phyloP scores from a whole-genome alignment of 257 asterid species.

The Solanum chiquidenum region DNA sequence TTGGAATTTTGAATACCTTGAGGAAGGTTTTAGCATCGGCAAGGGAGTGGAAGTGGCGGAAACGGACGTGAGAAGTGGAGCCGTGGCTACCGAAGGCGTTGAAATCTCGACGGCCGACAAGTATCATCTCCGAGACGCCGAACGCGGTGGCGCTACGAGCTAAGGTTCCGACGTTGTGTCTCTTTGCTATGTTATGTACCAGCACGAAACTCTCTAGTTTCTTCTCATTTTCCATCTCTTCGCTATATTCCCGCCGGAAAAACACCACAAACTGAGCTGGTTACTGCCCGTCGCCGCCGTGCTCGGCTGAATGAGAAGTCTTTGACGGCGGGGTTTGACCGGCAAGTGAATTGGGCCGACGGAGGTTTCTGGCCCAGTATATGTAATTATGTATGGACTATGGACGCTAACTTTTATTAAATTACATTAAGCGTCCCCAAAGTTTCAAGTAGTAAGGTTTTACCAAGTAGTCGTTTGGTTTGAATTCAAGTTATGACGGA shows the following conservation, averaged over 20 bases:
- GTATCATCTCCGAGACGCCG: conserved; percentile 75
- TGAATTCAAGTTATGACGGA: too few species aligned
- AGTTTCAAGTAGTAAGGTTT: not conserved
- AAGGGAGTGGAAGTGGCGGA: conserved; percentile 83
- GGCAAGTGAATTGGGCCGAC: not conserved
- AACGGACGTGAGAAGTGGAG: conserved; percentile 67
- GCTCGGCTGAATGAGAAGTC: not conserved
- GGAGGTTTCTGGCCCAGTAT: not conserved
- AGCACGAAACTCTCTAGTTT: conserved; percentile 60
- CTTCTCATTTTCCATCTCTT: conserved; percentile 32
- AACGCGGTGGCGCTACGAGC: conserved; percentile 99
- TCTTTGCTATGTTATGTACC: conserved; percentile 92
- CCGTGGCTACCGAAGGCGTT: conserved; percentile 97
- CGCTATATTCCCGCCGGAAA: not conserved
- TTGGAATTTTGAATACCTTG: conserved; percentile 34
- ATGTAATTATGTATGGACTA: not conserved
- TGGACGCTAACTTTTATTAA: not conserved
- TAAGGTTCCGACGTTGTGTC: conserved; percentile 96
- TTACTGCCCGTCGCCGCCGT: not conserved
- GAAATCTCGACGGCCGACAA: conserved; percentile 91
- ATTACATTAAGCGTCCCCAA: not conserved
- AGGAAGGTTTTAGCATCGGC: conserved; percentile 58
- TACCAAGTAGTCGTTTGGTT: not conserved
- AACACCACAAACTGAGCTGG: not conserved
- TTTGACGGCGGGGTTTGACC: not conserved